Percentiles rank a stretch among this genome's conserved stretches.
Conservation (phyloP, 2,329 filamentous ascomycete genomes). For the Allantophomopsis cytisporea region DNA sequence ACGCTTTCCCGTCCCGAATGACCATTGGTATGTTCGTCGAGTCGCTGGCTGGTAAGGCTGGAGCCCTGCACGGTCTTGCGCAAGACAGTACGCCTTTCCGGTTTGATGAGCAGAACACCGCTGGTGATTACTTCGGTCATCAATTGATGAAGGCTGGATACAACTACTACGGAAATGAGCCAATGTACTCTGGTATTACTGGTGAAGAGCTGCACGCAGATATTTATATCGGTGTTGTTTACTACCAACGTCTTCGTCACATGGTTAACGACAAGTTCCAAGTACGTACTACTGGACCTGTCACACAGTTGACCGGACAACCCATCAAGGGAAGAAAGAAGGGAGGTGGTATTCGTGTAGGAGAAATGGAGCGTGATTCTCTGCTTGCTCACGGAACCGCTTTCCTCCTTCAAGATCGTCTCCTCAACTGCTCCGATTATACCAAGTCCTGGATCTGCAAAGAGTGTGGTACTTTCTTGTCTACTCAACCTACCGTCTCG, state of each 20-base stretch:
- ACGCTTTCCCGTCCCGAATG: constrained; percentile 99
- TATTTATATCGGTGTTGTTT: constrained; percentile 93
- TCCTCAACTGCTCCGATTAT: constrained; percentile 96
- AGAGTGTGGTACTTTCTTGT: constrained; percentile 79
- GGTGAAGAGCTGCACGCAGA: constrained; percentile 88
- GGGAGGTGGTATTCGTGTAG: constrained; percentile 95
- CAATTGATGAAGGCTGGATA: constrained; percentile 92
- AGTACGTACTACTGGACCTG: constrained; percentile 87
- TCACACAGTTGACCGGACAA: constrained; percentile 82
- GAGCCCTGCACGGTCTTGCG: constrained; percentile 85
- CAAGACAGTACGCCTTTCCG: constrained; percentile 94
- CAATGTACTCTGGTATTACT: constrained; percentile 96
- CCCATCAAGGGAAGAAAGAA: constrained; percentile 95
- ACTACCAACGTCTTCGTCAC: constrained; percentile 95
- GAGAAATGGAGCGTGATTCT: constrained; percentile 97
- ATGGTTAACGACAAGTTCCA: constrained; percentile 99
- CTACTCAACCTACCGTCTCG: constrained; percentile 67
- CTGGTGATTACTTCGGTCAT: constrained; percentile 88
- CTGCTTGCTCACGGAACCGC: constrained; percentile 90
- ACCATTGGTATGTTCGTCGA: constrained; percentile 99
- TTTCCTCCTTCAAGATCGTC: constrained; percentile 84
- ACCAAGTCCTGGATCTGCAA: constrained; percentile 82
- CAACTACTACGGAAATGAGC: constrained; percentile 97
- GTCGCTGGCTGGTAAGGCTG: constrained; percentile 88
- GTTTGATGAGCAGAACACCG: constrained; percentile 85